phyloP scores from a whole-genome alignment of 129 eudicot genomes.

The Solidago caesia region DNA sequence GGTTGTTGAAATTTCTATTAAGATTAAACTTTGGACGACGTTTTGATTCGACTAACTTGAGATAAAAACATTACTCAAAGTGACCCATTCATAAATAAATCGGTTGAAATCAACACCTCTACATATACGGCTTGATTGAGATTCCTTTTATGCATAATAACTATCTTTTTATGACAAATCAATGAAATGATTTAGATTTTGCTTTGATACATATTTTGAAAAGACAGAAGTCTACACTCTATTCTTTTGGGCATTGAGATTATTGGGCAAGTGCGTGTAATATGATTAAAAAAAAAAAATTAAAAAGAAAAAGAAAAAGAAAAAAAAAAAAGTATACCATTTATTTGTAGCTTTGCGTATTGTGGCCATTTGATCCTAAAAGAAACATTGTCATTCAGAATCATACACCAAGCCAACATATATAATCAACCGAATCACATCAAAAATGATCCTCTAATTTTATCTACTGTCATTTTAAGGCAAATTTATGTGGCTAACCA shows the following conservation, averaged over 20 bases:
- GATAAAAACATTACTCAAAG: background rate
- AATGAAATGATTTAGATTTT: slow-evolving; percentile 5
- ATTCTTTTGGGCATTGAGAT: no score
- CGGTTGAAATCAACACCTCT: background rate
- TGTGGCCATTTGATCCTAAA: slow-evolving; percentile 99
- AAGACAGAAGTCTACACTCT: background rate
- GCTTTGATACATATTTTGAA: background rate
- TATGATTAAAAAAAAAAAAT: background rate
- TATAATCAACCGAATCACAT: slow-evolving; percentile 1
- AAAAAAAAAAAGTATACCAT: slow-evolving; percentile 45
- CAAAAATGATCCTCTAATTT: slow-evolving; percentile 1
- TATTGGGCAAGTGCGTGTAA: no score
- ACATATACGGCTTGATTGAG: background rate
- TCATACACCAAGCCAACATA: slow-evolving; percentile 94
- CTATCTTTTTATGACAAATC: background rate
- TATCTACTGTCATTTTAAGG: background rate
- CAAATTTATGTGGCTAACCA: slow-evolving; percentile 48
- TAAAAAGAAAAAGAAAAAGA: background rate
- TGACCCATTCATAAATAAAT: background rate
- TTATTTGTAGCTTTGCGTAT: slow-evolving; percentile 82
- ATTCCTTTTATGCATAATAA: background rate
- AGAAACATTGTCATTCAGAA: slow-evolving; percentile 88
- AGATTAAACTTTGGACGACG: background rate
- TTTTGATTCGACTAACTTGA: background rate
- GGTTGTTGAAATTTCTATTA: slow-evolving; percentile 35